A percentile compares a stretch with the other conserved stretches of the same genome.
phyloP scores from a whole-genome alignment of 2,329 filamentous ascomycete genomes.

The Ilyonectria destructans region DNA sequence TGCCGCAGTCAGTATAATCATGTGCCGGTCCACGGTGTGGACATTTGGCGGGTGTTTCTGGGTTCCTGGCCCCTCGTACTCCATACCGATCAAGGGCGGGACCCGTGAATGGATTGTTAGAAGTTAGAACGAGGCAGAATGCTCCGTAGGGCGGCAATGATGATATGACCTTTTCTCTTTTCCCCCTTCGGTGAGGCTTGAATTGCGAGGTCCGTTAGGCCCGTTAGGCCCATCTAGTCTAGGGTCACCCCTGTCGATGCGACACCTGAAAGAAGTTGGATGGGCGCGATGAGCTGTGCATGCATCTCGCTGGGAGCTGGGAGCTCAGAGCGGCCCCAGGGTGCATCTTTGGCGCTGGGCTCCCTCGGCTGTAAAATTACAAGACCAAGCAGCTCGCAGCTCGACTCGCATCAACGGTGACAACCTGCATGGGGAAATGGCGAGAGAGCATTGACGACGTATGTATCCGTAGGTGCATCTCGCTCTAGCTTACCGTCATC shows the following conservation, averaged over 20 bases:
- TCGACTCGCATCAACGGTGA: slow-evolving; percentile 16
- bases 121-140: background rate
- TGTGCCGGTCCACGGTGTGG: background rate
- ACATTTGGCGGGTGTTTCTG: background rate
- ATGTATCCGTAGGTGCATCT: background rate
- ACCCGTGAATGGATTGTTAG: background rate
- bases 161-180: background rate
- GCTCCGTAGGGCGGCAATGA: background rate
- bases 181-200: background rate
- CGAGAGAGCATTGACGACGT: slow-evolving; percentile 16
- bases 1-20: background rate
- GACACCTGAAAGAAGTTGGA: slow-evolving; percentile 8
- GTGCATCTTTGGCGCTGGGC: slow-evolving; percentile 25
- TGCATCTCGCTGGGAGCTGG: slow-evolving; percentile 15
- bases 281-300: slow-evolving; percentile 23
- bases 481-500: background rate
- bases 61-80: background rate
- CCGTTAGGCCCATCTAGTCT: background rate
- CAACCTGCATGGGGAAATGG: slow-evolving; percentile 3
- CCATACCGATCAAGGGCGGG: background rate
- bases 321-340: slow-evolving; percentile 7
- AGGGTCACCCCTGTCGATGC: slow-evolving; percentile 26
- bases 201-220: background rate
- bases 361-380: slow-evolving; percentile 29
- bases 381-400: slow-evolving; percentile 24